Evolutionary conservation across 495 filamentous ascomycete species (phyloP).

Genomic region (Talaromyces proteolyticus): DNA sequence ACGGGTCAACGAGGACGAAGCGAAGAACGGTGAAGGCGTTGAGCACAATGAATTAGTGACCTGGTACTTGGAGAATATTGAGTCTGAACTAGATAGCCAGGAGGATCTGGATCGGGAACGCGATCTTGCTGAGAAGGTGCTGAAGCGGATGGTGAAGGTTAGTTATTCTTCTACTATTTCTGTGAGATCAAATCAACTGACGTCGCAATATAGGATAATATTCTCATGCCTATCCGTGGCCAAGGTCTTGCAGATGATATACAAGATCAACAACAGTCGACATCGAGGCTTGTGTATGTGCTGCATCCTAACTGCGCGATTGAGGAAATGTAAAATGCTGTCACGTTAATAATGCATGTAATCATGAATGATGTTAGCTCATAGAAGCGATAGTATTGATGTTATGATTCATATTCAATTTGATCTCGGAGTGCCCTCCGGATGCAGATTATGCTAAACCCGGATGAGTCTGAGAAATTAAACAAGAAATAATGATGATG

Average conservation of each 20-base stretch:
- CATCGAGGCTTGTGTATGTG: conserved; percentile 65
- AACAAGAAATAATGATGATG: no score
- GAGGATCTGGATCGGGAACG: conserved; percentile 77
- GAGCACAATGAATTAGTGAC: conserved; percentile 78
- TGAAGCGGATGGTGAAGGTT: conserved; percentile 97
- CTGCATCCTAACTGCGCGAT: conserved; percentile 91
- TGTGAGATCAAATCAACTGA: conserved; percentile 9
- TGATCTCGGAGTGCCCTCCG: no score
- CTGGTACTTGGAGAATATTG: conserved; percentile 95
- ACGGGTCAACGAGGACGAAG: conserved; percentile 72
- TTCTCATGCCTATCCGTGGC: conserved; percentile 87
- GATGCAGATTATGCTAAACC: no score
- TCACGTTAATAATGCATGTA: background rate
- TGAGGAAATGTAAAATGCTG: conserved; percentile 49
- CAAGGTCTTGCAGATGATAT: conserved; percentile 63
- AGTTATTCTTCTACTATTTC: conserved; percentile 17
- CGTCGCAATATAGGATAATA: conserved; percentile 66
- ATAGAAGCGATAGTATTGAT: no score
- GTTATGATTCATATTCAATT: no score
- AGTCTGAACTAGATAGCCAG: conserved; percentile 71
- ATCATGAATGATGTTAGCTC: background rate
- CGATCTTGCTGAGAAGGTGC: conserved; percentile 73
- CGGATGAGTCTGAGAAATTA: no score
- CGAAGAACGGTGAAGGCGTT: conserved; percentile 72
- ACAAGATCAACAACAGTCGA: conserved; percentile 38